A percentile compares a stretch with the other conserved stretches of the same genome.
Evolutionary conservation across 1,284 basidiomycete species (phyloP).

Genomic region (Termitomyces sp.): DNA sequence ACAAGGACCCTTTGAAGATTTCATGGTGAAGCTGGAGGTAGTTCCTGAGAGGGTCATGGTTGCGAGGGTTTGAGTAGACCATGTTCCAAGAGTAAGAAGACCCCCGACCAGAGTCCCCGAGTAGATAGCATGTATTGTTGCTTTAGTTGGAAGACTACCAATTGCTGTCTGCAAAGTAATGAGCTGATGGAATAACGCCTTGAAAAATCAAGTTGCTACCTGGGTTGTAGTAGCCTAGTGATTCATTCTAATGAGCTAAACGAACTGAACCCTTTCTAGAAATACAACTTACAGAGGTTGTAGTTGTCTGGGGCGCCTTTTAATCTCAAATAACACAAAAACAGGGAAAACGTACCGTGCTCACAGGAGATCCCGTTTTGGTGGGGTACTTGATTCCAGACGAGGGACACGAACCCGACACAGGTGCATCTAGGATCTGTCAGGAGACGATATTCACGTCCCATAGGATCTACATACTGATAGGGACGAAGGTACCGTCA

Average conservation of each 20-base stretch:
- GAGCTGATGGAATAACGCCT: not conserved
- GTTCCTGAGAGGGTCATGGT: slow-evolving; percentile 38
- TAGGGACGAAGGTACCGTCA: slow-evolving; percentile 58
- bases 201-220: slow-evolving; percentile 4
- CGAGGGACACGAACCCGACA: slow-evolving; percentile 46
- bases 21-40: slow-evolving; percentile 41
- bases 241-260: not conserved
- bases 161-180: slow-evolving; percentile 19
- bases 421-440: slow-evolving; percentile 41
- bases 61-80: slow-evolving; percentile 47
- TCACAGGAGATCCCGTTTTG: slow-evolving; percentile 36
- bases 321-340: not conserved
- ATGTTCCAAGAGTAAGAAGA: slow-evolving; percentile 42
- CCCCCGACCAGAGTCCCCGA: slow-evolving; percentile 34
- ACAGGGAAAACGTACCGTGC: slow-evolving; percentile 10
- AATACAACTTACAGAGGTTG: slow-evolving; percentile 11
- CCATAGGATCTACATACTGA: slow-evolving; percentile 35
- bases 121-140: slow-evolving; percentile 35
- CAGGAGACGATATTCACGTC: not conserved
- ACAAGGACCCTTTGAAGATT: slow-evolving; percentile 47
- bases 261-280: not conserved
- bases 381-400: slow-evolving; percentile 62
- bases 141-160: slow-evolving; percentile 37
- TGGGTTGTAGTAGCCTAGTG: slow-evolving; percentile 11
- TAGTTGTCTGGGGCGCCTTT: not conserved